Evolutionary conservation across 768 basidiomycete species (phyloP).

Genomic region (Suillus spraguei): DNA sequence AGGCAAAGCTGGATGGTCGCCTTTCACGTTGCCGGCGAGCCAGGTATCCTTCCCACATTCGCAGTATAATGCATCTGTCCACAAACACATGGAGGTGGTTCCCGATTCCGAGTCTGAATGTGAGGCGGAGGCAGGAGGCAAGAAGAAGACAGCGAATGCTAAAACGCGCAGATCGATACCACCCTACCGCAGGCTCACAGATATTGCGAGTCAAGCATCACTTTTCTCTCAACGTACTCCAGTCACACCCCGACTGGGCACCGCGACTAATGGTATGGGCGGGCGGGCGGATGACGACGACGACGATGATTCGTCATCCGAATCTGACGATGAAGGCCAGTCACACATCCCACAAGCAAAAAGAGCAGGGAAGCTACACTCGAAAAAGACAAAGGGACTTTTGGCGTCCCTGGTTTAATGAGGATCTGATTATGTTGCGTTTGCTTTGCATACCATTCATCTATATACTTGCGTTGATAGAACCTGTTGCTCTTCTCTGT

Average conservation of each 20-base stretch:
- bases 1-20: slow-evolving; percentile 23
- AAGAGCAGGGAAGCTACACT: slow-evolving; percentile 47
- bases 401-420: neutral
- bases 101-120: slow-evolving; percentile 36
- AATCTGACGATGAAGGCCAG: slow-evolving; percentile 33
- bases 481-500: neutral
- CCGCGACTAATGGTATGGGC: slow-evolving; percentile 27
- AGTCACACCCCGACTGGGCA: slow-evolving; percentile 27
- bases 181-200: slow-evolving; percentile 51
- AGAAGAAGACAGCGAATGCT: slow-evolving; percentile 23
- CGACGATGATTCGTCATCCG: slow-evolving; percentile 40
- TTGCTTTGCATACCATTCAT: neutral
- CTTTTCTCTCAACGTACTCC: slow-evolving; percentile 40
- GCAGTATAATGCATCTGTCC: slow-evolving; percentile 34
- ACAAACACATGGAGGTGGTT: slow-evolving; percentile 16
- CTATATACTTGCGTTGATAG: neutral
- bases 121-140: slow-evolving; percentile 36
- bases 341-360: slow-evolving; percentile 62
- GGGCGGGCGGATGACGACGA: slow-evolving; percentile 21
- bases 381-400: slow-evolving; percentile 29
- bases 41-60: slow-evolving; percentile 59
- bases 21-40: slow-evolving; percentile 56
- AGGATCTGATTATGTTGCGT: neutral
- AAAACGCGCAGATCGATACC: slow-evolving; percentile 16
- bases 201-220: slow-evolving; percentile 41